These are phyloP conservation scores for Solanum verrucosum DNA, from an alignment of 257 asterid genomes.

Conservation along the genomic window DNA sequence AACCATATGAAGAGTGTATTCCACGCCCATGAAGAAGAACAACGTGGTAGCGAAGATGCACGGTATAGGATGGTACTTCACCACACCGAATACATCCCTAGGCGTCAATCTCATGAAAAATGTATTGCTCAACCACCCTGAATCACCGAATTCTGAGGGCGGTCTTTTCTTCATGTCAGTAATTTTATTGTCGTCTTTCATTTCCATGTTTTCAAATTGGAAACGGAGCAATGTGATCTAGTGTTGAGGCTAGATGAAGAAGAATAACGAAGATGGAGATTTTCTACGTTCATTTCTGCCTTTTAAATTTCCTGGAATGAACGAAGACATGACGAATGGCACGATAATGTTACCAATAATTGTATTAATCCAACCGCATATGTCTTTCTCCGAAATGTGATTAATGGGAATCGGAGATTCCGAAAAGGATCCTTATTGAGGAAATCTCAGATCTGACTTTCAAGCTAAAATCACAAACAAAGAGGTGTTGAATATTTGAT, in stretches of 20 bases:
- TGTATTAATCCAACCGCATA: neutral
- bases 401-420: neutral
- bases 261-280: conserved; percentile 26
- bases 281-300: conserved; percentile 30
- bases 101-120: conserved; percentile 21
- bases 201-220: neutral
- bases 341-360: neutral
- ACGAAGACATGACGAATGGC: neutral
- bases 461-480: neutral
- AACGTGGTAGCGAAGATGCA: conserved; percentile 39
- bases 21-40: conserved; percentile 55
- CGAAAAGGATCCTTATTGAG: neutral
- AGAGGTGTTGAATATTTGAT: neutral
- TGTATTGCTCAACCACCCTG: conserved; percentile 7
- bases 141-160: neutral
- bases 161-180: neutral
- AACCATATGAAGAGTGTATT: conserved; percentile 56
- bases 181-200: neutral
- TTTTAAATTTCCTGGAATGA: neutral
- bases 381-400: neutral
- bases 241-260: neutral
- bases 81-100: conserved; percentile 25
- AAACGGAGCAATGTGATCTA: neutral
- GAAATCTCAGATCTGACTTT: neutral
- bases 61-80: conserved; percentile 47